Percentiles rank a stretch among this genome's conserved stretches.
These are phyloP conservation scores for Lactifluus subvellereus DNA, from an alignment of 768 basidiomycete species.

Conservation along the genomic window DNA sequence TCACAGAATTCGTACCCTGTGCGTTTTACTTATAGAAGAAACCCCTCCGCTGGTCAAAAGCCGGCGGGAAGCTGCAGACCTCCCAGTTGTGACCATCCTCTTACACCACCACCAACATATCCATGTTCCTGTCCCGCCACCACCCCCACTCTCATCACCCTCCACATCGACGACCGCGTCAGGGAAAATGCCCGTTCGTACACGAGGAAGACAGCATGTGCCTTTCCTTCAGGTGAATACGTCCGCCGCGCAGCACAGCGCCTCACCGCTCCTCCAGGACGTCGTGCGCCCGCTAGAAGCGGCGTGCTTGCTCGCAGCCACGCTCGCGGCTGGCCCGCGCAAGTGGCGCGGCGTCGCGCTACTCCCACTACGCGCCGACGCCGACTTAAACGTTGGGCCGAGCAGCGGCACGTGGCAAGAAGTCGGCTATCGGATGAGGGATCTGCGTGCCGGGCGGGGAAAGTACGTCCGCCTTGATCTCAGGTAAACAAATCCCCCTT, in stretches of 20 bases:
- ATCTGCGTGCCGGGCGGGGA: conserved; percentile 26
- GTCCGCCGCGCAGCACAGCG: conserved; percentile 6
- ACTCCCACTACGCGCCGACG: conserved; percentile 35
- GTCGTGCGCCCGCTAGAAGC: conserved; percentile 40
- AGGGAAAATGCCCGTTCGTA: background rate
- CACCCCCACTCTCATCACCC: background rate
- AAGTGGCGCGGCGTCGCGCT: conserved; percentile 52
- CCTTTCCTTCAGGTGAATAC: conserved; percentile 25
- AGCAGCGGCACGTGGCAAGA: conserved; percentile 29
- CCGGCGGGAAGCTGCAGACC: conserved; percentile 40
- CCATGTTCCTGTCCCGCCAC: conserved; percentile 39
- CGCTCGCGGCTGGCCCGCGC: conserved; percentile 29
- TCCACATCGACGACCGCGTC: background rate
- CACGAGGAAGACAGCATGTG: conserved; percentile 22
- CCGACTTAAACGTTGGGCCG: background rate
- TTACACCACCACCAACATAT: conserved; percentile 43
- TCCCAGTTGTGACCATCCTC: conserved; percentile 39
- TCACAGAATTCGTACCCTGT: conserved; percentile 1
- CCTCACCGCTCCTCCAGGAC: conserved; percentile 33
- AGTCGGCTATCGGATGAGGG: conserved; percentile 27
- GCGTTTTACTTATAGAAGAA: background rate
- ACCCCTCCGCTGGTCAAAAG: conserved; percentile 29
- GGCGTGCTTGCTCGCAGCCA: conserved; percentile 41
- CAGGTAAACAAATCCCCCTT: conserved; percentile 21
- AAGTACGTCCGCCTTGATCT: conserved; percentile 28